phyloP scores from a whole-genome alignment of 352 stramenopile species.

The Nothophytophthora sp. region DNA sequence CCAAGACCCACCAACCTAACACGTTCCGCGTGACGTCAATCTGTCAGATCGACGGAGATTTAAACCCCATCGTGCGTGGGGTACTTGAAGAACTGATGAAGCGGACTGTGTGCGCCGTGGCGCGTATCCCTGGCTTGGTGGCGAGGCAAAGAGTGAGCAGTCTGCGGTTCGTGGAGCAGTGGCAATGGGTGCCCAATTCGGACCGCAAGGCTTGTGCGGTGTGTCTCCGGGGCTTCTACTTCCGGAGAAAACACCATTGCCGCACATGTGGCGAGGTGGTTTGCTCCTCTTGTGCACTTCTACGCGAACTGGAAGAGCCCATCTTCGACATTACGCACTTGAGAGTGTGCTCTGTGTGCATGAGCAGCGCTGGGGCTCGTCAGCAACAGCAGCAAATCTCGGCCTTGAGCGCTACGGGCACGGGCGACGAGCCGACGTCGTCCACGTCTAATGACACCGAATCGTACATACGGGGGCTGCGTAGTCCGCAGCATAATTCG shows the following conservation, averaged over 20 bases:
- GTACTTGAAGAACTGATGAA: slow-evolving; percentile 70
- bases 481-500: slow-evolving; percentile 53
- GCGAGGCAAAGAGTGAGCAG: slow-evolving; percentile 68
- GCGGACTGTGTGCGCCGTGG: slow-evolving; percentile 45
- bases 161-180: slow-evolving; percentile 75
- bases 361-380: slow-evolving; percentile 35
- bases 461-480: slow-evolving; percentile 46
- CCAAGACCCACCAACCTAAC: slow-evolving; percentile 58
- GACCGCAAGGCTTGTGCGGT: slow-evolving; percentile 74
- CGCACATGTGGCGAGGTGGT: slow-evolving; percentile 73
- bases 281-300: slow-evolving; percentile 60
- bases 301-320: slow-evolving; percentile 64
- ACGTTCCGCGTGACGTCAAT: slow-evolving; percentile 66
- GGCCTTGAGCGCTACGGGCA: slow-evolving; percentile 13
- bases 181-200: slow-evolving; percentile 75
- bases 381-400: slow-evolving; percentile 20
- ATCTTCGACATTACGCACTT: slow-evolving; percentile 72
- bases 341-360: slow-evolving; percentile 64
- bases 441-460: slow-evolving; percentile 58
- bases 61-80: slow-evolving; percentile 43
- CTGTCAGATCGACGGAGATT: slow-evolving; percentile 70
- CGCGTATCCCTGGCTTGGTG: slow-evolving; percentile 47
- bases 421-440: slow-evolving; percentile 36
- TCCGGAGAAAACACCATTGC: slow-evolving; percentile 76
- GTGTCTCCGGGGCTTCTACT: slow-evolving; percentile 73